Conservation (phyloP, 805 yeast species). For the Candida argentea region DNA sequence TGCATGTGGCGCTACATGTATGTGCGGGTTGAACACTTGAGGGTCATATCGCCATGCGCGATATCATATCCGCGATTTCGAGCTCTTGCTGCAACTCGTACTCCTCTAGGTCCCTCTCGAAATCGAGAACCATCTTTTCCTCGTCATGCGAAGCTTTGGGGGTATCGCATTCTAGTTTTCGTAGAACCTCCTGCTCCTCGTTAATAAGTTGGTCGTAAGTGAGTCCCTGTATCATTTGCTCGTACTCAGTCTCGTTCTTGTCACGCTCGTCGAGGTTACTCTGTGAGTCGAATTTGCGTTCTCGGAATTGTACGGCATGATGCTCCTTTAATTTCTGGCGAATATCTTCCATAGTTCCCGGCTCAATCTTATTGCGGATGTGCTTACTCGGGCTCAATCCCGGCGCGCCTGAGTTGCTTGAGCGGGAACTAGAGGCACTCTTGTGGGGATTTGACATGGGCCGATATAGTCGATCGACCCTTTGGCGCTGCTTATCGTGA, state of each 20-base stretch:
- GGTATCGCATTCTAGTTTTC: slow-evolving; percentile 7
- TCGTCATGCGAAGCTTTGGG: neutral
- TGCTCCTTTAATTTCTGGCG: too few species aligned
- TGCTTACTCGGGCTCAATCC: too few species aligned
- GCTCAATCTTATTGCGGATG: too few species aligned
- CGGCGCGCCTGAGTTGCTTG: too few species aligned
- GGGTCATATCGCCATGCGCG: slow-evolving; percentile 2
- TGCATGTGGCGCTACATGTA: too few species aligned
- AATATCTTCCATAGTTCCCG: too few species aligned
- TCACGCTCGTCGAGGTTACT: slow-evolving; percentile 1
- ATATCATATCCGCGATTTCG: slow-evolving; percentile 8
- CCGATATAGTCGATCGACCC: too few species aligned
- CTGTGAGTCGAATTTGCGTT: slow-evolving; percentile 10
- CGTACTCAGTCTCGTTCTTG: slow-evolving; percentile 5
- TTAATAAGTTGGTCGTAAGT: slow-evolving; percentile 14
- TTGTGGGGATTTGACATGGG: too few species aligned
- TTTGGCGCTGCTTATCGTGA: too few species aligned
- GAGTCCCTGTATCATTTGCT: slow-evolving; percentile 7
- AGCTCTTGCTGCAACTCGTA: slow-evolving; percentile 6
- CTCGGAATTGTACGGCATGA: too few species aligned
- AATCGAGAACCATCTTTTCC: slow-evolving; percentile 2
- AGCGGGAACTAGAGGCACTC: too few species aligned
- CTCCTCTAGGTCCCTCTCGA: slow-evolving; percentile 12
- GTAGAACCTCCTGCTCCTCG: slow-evolving; percentile 10
- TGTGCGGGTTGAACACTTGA: too few species aligned